Percentiles rank a stretch among this genome's conserved stretches.
These are phyloP conservation scores for Sordariomycetes sp. DNA, from an alignment of 2,329 filamentous ascomycete genomes.

Conservation along the genomic window DNA sequence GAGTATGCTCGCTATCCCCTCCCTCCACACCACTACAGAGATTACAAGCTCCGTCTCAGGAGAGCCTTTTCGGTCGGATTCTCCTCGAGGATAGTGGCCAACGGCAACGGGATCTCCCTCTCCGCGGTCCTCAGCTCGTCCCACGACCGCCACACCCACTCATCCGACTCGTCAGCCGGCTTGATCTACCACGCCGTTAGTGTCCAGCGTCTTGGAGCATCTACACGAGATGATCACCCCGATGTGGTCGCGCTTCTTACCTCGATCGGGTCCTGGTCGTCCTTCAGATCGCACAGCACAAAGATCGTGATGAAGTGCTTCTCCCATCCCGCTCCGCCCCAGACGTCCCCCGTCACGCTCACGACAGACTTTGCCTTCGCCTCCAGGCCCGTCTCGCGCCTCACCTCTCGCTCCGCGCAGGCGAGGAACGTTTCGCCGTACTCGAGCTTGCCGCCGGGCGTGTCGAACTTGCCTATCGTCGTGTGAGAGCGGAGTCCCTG, in stretches of 20 bases:
- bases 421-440: constrained; percentile 49
- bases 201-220: background rate
- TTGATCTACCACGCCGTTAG: constrained; percentile 12
- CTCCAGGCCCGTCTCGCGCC: constrained; percentile 59
- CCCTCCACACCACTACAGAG: background rate
- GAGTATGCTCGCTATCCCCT: background rate
- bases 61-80: background rate
- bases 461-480: constrained; percentile 44
- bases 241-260: background rate
- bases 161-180: constrained; percentile 39
- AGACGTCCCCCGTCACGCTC: constrained; percentile 57
- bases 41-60: background rate
- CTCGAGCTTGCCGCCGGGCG: constrained; percentile 69
- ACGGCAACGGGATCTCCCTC: constrained; percentile 1
- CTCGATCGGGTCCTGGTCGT: constrained; percentile 36
- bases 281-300: constrained; percentile 40
- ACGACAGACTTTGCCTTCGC: constrained; percentile 39
- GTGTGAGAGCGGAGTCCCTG: background rate
- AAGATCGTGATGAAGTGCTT: constrained; percentile 72
- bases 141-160: constrained; percentile 38
- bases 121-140: constrained; percentile 21
- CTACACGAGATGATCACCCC: background rate
- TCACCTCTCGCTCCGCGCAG: constrained; percentile 55
- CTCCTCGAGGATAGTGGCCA: constrained; percentile 1
- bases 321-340: constrained; percentile 28